These are phyloP conservation scores for Eremothecium coryli DNA, from an alignment of 1,139 yeast species.

Conservation along the genomic window DNA sequence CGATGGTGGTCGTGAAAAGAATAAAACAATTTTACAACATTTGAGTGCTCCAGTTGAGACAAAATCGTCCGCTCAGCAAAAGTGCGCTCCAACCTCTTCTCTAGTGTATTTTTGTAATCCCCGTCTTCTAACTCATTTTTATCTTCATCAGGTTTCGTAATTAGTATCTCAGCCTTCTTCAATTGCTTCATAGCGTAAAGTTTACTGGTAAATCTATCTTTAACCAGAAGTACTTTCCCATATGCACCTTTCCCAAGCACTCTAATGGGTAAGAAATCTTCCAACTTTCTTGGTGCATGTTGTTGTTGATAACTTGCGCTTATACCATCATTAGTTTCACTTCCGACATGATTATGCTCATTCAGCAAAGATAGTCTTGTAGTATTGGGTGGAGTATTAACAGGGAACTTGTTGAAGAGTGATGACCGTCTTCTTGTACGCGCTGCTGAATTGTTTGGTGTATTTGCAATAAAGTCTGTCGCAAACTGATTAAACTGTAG, in stretches of 20 bases:
- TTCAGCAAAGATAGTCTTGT: conserved; percentile 24
- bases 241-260: conserved; percentile 90
- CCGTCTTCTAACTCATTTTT: conserved; percentile 23
- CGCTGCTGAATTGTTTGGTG: background rate
- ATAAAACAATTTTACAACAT: conserved; percentile 78
- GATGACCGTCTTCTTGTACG: conserved; percentile 26
- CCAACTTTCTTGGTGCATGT: conserved; percentile 29
- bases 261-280: conserved; percentile 67
- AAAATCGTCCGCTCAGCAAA: conserved; percentile 64
- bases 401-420: conserved; percentile 23
- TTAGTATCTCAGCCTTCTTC: conserved; percentile 64
- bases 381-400: conserved; percentile 23
- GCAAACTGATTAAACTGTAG: conserved; percentile 6
- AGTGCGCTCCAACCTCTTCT: conserved; percentile 45
- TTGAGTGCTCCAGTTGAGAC: conserved; percentile 69
- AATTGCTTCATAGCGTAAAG: conserved; percentile 85
- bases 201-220: conserved; percentile 53
- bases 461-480: background rate
- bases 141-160: conserved; percentile 29
- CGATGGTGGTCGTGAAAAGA: conserved; percentile 83
- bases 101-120: conserved; percentile 10
- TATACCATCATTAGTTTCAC: conserved; percentile 5
- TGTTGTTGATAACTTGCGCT: conserved; percentile 10
- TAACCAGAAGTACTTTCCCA: conserved; percentile 77
- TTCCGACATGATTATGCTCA: conserved; percentile 6